Percentiles rank a stretch among this genome's conserved stretches.
These are phyloP conservation scores for Suillus alpinus DNA, from an alignment of 768 basidiomycete species.

Conservation along the genomic window DNA sequence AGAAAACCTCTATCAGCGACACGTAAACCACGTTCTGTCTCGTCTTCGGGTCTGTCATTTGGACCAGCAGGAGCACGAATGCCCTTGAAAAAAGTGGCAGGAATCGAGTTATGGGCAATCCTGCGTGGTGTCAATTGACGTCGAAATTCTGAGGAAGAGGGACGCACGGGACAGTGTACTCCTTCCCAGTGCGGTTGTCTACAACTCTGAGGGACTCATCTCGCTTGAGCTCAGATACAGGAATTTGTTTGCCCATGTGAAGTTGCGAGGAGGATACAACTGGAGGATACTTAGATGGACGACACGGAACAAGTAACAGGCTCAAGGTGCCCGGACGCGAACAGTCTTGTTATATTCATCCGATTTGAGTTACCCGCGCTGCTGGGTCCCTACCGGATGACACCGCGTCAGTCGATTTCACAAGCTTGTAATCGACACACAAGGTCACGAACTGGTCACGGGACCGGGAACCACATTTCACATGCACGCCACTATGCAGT, in stretches of 20 bases:
- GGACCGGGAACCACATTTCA: background rate
- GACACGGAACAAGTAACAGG: background rate
- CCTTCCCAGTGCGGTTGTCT: slow-evolving; percentile 85
- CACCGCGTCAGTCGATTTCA: background rate
- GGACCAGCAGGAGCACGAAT: slow-evolving; percentile 57
- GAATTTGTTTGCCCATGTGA: slow-evolving; percentile 27
- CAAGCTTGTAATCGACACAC: background rate
- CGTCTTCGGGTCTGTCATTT: slow-evolving; percentile 75
- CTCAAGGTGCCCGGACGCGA: background rate
- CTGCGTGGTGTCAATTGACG: slow-evolving; percentile 33
- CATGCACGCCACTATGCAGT: too few relatives aligned
- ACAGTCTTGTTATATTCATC: background rate
- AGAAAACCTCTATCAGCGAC: slow-evolving; percentile 79
- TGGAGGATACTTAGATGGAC: background rate
- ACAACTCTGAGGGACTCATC: slow-evolving; percentile 54
- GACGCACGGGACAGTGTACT: slow-evolving; percentile 70
- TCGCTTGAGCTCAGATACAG: slow-evolving; percentile 13
- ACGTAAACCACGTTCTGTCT: slow-evolving; percentile 77
- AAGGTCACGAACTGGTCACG: background rate
- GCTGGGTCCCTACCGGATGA: background rate
- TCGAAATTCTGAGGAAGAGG: background rate
- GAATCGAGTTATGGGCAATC: slow-evolving; percentile 76
- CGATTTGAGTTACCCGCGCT: background rate
- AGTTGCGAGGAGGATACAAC: background rate
- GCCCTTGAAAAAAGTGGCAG: slow-evolving; percentile 78